phyloP scores from a whole-genome alignment of 2,329 filamentous ascomycete genomes.

The Pseudocercospora ulei region DNA sequence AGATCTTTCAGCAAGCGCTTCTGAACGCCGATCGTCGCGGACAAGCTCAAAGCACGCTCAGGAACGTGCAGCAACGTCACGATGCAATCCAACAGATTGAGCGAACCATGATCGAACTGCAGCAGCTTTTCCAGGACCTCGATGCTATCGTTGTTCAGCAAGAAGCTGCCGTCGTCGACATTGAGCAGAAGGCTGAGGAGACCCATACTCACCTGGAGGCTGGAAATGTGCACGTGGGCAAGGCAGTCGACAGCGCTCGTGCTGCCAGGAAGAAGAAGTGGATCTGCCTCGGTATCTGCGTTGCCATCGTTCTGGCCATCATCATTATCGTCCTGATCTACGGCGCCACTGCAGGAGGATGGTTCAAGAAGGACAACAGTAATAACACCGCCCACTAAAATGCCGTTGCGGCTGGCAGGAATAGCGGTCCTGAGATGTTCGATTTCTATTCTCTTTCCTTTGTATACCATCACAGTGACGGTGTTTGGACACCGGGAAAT shows the following conservation, averaged over 20 bases:
- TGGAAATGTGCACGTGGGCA: conserved; percentile 71
- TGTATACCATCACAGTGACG: conserved; percentile 4
- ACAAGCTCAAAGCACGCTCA: conserved; percentile 68
- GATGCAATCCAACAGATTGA: conserved; percentile 86
- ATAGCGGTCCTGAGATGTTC: not conserved
- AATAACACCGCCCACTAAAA: conserved; percentile 15
- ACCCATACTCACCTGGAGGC: conserved; percentile 74
- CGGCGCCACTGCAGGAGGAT: conserved; percentile 25
- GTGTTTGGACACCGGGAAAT: conserved; percentile 4
- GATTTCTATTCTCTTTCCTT: not conserved
- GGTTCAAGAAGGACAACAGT: conserved; percentile 24
- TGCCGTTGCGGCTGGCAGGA: not conserved
- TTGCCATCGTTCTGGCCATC: conserved; percentile 33
- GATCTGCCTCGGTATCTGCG: conserved; percentile 72
- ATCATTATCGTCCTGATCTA: conserved; percentile 36
- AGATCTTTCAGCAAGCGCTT: conserved; percentile 81
- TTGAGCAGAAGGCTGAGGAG: conserved; percentile 79
- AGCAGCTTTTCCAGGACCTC: conserved; percentile 81
- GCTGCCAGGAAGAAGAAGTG: conserved; percentile 88
- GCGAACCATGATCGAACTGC: conserved; percentile 74
- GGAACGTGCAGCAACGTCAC: conserved; percentile 73
- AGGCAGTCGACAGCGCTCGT: conserved; percentile 72
- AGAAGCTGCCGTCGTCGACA: conserved; percentile 66
- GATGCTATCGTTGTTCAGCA: conserved; percentile 79
- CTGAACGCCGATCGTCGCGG: conserved; percentile 71